Evolutionary conservation across 441 rosid species (phyloP).

Genomic region (Raphanus hybrid): DNA sequence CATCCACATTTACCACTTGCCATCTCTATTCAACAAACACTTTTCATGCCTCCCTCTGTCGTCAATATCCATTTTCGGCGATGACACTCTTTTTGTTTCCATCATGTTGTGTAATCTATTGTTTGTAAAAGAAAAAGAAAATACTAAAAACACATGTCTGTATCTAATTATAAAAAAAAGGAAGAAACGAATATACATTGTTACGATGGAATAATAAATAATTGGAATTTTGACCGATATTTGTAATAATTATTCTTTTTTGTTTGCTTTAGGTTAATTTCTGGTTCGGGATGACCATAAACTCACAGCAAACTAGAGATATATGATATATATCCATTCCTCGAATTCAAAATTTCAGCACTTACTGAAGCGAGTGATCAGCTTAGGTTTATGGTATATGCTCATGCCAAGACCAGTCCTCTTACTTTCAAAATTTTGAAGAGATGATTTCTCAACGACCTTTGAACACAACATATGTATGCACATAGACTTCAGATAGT

Average conservation of each 20-base stretch:
- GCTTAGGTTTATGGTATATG: not conserved
- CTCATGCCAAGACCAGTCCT: no score
- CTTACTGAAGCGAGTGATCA: not conserved
- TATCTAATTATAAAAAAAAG: not conserved
- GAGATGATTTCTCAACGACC: no score
- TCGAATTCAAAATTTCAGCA: not conserved
- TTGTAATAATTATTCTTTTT: not conserved
- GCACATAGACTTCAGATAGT: not conserved
- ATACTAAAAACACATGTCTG: constrained; percentile 1
- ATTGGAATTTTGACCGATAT: not conserved
- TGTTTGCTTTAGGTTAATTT: not conserved
- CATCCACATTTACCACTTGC: constrained; percentile 94
- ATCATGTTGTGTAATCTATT: constrained; percentile 28
- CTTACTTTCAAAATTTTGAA: no score
- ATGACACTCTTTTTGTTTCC: constrained; percentile 41
- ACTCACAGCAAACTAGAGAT: not conserved
- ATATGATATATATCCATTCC: not conserved
- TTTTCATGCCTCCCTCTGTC: constrained; percentile 73
- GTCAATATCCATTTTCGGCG: constrained; percentile 91
- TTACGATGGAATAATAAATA: not conserved
- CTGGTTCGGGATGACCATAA: not conserved
- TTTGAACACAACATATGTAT: not conserved
- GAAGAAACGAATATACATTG: not conserved
- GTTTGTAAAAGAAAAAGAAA: constrained; percentile 13
- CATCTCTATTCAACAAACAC: constrained; percentile 84